These are phyloP conservation scores for Sclerotinia glacialis DNA, from an alignment of 2,329 filamentous ascomycete genomes.

Conservation along the genomic window DNA sequence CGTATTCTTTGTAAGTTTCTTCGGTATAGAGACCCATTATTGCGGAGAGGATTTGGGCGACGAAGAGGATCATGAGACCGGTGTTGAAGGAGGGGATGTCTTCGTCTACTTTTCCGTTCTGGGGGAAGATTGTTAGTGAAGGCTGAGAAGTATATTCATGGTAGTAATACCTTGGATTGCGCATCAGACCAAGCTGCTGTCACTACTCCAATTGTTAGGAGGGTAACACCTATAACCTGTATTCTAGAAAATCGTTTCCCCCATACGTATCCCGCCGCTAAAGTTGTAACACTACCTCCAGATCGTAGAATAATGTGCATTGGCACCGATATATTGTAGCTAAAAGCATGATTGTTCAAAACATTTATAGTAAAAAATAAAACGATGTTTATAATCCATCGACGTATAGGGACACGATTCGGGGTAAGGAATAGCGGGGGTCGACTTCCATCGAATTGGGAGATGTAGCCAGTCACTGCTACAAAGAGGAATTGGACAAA, in stretches of 20 bases:
- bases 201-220: constrained; percentile 84
- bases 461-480: constrained; percentile 71
- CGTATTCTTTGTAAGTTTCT: constrained; percentile 79
- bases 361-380: constrained; percentile 94
- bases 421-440: constrained; percentile 70
- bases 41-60: constrained; percentile 86
- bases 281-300: constrained; percentile 92
- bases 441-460: constrained; percentile 66
- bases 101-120: constrained; percentile 36
- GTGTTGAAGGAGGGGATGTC: constrained; percentile 53
- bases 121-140: constrained; percentile 25
- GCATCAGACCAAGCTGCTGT: constrained; percentile 88
- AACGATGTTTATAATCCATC: constrained; percentile 84
- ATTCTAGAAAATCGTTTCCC: constrained; percentile 80
- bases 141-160: not conserved
- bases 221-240: constrained; percentile 76
- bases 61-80: constrained; percentile 77
- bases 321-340: constrained; percentile 92
- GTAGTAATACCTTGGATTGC: constrained; percentile 64
- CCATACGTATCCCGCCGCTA: constrained; percentile 82
- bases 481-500: constrained; percentile 89
- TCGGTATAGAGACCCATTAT: constrained; percentile 96
- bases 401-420: constrained; percentile 76
- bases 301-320: constrained; percentile 95
- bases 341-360: constrained; percentile 96